phyloP scores from a whole-genome alignment of 2,329 filamentous ascomycete genomes.

The Neoscytalidium dimidiatum region DNA sequence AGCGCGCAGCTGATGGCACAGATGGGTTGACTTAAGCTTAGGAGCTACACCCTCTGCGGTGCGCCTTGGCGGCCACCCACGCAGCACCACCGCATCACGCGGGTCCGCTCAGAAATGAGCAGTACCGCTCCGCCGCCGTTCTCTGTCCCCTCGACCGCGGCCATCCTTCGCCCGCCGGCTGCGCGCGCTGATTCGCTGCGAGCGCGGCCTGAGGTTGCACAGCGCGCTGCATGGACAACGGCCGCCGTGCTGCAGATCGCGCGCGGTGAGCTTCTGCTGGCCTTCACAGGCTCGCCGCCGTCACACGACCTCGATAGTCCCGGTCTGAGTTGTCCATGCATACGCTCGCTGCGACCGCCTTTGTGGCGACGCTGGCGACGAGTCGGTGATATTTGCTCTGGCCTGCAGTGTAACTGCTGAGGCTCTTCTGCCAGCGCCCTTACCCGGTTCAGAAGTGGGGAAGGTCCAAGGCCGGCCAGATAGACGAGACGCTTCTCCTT shows the following conservation, averaged over 20 bases:
- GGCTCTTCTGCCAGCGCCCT: conserved; percentile 18
- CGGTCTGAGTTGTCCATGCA: conserved; percentile 20
- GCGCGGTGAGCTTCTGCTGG: conserved; percentile 18
- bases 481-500: conserved; percentile 20
- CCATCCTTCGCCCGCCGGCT: conserved; percentile 6
- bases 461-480: conserved; percentile 8
- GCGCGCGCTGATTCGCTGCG: conserved; percentile 2
- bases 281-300: conserved; percentile 5
- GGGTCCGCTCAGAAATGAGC: conserved; percentile 11
- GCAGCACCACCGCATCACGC: conserved; percentile 18
- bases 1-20: neutral
- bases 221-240: conserved; percentile 18
- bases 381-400: conserved; percentile 9
- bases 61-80: conserved; percentile 3
- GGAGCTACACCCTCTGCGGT: conserved; percentile 3
- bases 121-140: conserved; percentile 3
- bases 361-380: conserved; percentile 10
- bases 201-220: conserved; percentile 14
- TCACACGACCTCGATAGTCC: conserved; percentile 17
- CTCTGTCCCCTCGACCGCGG: neutral
- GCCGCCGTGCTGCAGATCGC: conserved; percentile 18
- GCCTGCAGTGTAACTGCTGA: conserved; percentile 19
- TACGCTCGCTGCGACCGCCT: conserved; percentile 18
- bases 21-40: conserved; percentile 12
- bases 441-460: conserved; percentile 20